Evolutionary conservation across 495 filamentous ascomycete genomes (phyloP), one percentile per base, ranked within the genome.

Genomic region (Sphaerosporella brunnea): DNA sequence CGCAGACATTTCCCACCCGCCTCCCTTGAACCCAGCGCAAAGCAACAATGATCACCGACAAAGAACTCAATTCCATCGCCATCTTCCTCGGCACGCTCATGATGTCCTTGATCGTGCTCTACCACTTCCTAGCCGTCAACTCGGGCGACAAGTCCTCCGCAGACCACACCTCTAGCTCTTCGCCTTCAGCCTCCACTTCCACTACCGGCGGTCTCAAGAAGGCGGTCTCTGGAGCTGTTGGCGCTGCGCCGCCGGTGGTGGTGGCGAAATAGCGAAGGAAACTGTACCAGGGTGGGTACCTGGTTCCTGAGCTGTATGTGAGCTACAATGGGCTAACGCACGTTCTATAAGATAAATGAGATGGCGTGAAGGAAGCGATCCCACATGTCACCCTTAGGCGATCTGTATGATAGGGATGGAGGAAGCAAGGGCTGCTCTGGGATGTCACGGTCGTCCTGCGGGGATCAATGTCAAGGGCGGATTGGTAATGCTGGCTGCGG

Each of bases 81-180:
- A 78, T 93, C 62, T 88, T 94, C 65, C 82, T 96, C 48, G 90
- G 92, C 66, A 85, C 77, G 35, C 72, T 78, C 25, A 75, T 90
- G 55, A 90, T 95, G 86, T 74, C 94, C 45, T 74, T 99, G 53
- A 94, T 93, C 39, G 77, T 96, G 36, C 66, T 94, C 16, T 96
- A 96, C 72, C 85, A 94, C 67, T 96, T 92, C 70, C 79, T 99
- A 56, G 87, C 95, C 60, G 76, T 95, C 69, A 97, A 97, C 63
- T 76, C 86, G 26, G 32, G 48, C 23, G 55, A 59, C 18, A 43
- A 23, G n/a, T n/a, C n/a, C n/a, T n/a, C n/a, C n/a, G n/a, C n/a
- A n/a, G n/a, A n/a, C n/a, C n/a, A n/a, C n/a, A n/a, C n/a, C n/a
- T n/a, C n/a, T n/a, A n/a, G n/a, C n/a, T n/a, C n/a, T n/a, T n/a